Evolutionary conservation across 805 yeast species (phyloP), one percentile per base, ranked within the genome.

Genomic region (Candida michaelii): DNA sequence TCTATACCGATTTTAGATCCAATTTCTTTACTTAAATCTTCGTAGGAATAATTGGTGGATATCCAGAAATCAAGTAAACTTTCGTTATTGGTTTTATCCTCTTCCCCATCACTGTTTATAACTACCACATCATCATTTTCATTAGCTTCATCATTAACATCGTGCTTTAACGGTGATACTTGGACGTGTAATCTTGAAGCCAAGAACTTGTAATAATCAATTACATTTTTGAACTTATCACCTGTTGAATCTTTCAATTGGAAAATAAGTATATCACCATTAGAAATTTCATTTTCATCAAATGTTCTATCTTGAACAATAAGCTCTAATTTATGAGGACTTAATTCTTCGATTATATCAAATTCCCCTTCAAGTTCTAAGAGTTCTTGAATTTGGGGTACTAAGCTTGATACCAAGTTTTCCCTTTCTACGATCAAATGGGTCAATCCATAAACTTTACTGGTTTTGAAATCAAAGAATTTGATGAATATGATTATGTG

Each of bases 191-290:
- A 65, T 51, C 90, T 74, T 10, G 82, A 76, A 21, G 77, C 72
- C 53, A 85, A 54, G 50, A 73, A 85, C 9, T 63, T 64, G 52
- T 79, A 84, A 52, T 71, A 76, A 0, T 73, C 73, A n/a, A 63
- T 62, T 8, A 73, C 64, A 39, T 60, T 56, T 11, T 57, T 57
- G 30, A 57, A 50, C 12, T 40, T 36, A n/a, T 23, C 30, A 23
- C 29, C n/a, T 9, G 17, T 16, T 5, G 36, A 27, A 17, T 40
- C 38, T 14, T 43, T 33, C 1, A 59, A 49, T 42, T 67, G 69
- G 10, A 66, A 58, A 7, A 63, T 62, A 19, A 86, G 56, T 12
- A 86, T 83, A 55, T 86, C 95, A 52, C 95, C 95, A 44, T 73
- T 76, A 5, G 72, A 69, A 14, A 85, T 56, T 50, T 86, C 93